Base-by-base conservation (phyloP, 2,329 filamentous ascomycete genomes). In the Trichoderma koningiopsis region DNA sequence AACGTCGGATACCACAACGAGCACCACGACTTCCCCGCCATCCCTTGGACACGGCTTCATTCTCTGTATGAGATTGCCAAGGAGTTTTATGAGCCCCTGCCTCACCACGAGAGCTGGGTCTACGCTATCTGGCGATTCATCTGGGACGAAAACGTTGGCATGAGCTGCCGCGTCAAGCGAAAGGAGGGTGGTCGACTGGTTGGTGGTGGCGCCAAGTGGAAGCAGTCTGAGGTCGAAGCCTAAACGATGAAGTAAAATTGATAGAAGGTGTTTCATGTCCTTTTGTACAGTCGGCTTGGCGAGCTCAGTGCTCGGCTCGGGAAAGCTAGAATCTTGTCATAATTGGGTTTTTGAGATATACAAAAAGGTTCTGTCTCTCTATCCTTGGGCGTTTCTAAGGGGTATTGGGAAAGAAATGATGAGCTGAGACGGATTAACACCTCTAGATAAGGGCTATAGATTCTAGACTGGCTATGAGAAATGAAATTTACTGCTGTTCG, bases 1-100 rank as follows among this genome's bases (percentile, higher is more conserved):
- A 99, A 99, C 75, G 96, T 99, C 57, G 96, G 96, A 65, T 84
- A 97, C 76, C 96, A 99, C 84, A 99, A 99, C 79, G 96, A 99
- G 84, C 96, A 99, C 81, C 96, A 99, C 80, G 96, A 99, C 81
- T 99, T 99, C 82, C 96, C 96, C 13, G 96, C 96, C 59, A 88
- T 99, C 58, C 95, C 96, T 0, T 99, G 96, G 96, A 97, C 94
- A 11, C 86, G 91, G 37, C 86, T 99, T 49, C 92, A 90, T 67
- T 86, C 85, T 77, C 84, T 99, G 66, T 89, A 94, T 77, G 82
- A 88, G 72, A 92, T 96, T 68, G 96, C 96, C 1, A 87, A 87
- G 72, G 96, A 98, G 81, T 99, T 97, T 78, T 99, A 99, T 81
- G 89, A 91, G 72, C 91, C 92, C 70, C 83, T 99, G 73, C 96